Evolutionary conservation across 2,329 filamentous ascomycete species (phyloP).

Genomic region (Fusarium globosum): DNA sequence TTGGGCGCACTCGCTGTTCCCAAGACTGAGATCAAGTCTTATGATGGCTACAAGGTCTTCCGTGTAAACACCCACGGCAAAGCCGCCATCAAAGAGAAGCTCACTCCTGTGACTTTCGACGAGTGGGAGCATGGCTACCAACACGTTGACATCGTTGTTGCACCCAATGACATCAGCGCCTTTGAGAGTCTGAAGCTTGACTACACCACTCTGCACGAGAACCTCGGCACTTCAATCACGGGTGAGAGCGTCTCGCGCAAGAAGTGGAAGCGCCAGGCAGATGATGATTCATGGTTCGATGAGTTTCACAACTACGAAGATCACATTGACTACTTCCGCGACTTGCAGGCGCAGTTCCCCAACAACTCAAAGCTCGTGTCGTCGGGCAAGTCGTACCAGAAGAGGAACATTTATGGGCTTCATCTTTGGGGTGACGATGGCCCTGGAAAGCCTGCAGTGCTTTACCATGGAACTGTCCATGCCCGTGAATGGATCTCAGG

Average conservation of each 20-base stretch:
- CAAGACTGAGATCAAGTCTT: constrained; percentile 36
- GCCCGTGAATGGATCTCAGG: constrained; percentile 66
- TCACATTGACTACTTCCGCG: constrained; percentile 58
- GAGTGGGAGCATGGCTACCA: constrained; percentile 36
- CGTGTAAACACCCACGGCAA: constrained; percentile 58
- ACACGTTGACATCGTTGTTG: constrained; percentile 49
- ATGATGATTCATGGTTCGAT: constrained; percentile 58
- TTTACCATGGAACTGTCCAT: constrained; percentile 64
- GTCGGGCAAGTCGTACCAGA: constrained; percentile 58
- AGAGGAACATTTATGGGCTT: constrained; percentile 67
- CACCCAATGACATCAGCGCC: constrained; percentile 44
- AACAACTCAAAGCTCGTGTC: constrained; percentile 59
- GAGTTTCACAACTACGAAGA: constrained; percentile 63
- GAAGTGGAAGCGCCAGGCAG: constrained; percentile 42
- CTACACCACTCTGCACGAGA: constrained; percentile 45
- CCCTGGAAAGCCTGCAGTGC: constrained; percentile 60
- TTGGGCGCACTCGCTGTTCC: constrained; percentile 33
- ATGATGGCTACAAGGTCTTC: constrained; percentile 54
- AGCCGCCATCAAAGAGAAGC: constrained; percentile 49
- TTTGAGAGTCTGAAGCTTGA: constrained; percentile 48
- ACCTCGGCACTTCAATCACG: constrained; percentile 46
- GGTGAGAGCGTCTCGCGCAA: constrained; percentile 41
- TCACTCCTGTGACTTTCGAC: constrained; percentile 42
- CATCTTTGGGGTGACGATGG: constrained; percentile 59
- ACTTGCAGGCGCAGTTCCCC: constrained; percentile 56